Conservation (phyloP, 306 rosid genomes). For the Trifolium fragiferum region DNA sequence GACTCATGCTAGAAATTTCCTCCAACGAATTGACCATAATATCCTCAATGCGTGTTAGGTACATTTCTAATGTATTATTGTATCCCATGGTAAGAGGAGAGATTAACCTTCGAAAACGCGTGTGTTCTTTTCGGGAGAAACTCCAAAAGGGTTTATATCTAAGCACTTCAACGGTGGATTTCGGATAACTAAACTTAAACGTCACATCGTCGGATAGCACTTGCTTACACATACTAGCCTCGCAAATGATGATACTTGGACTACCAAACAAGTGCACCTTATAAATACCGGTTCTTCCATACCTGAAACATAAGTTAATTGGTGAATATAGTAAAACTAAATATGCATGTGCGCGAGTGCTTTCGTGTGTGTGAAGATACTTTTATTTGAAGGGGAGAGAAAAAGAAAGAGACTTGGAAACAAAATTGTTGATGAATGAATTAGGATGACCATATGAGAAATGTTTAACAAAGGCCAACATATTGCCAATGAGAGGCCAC, state of each 20-base stretch:
- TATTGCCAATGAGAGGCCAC: conserved; percentile 35
- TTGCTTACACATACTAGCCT: conserved; percentile 13
- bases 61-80: neutral
- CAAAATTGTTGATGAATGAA: conserved; percentile 32
- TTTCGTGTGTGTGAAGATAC: neutral
- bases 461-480: neutral
- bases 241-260: conserved; percentile 38
- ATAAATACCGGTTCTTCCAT: neutral
- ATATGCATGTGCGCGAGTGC: no score
- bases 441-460: conserved; percentile 17
- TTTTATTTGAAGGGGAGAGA: neutral
- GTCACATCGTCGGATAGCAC: conserved; percentile 35
- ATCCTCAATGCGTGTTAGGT: conserved; percentile 35
- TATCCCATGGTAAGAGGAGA: conserved; percentile 39
- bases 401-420: neutral
- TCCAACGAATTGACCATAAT: conserved; percentile 24
- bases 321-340: no score
- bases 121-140: conserved; percentile 23
- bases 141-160: neutral
- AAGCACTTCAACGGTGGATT: neutral
- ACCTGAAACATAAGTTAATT: neutral
- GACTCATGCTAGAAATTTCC: conserved; percentile 32
- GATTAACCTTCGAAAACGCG: conserved; percentile 33
- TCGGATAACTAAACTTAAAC: conserved; percentile 41
- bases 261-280: conserved; percentile 19